Percentiles rank a stretch among this genome's conserved stretches.
These are phyloP conservation scores for Hawksworthiomyces lignivorus DNA, from an alignment of 2,329 filamentous ascomycete genomes.

Conservation along the genomic window DNA sequence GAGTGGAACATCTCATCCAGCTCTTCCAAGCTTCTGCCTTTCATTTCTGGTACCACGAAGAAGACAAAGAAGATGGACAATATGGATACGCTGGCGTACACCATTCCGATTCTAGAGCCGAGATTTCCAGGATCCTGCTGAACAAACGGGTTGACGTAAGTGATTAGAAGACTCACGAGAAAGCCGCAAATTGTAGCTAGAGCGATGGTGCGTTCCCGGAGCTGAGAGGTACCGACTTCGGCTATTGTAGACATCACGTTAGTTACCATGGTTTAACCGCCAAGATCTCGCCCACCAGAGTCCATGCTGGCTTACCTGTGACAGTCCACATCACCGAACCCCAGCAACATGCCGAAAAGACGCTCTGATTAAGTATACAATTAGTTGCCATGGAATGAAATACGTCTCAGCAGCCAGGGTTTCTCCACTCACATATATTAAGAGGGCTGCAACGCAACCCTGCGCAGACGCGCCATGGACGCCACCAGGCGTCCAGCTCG, in stretches of 20 bases:
- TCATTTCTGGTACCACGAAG: too few species aligned
- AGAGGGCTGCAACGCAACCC: not conserved
- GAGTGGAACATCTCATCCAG: too few species aligned
- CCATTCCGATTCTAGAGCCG: too few species aligned
- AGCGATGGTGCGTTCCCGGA: slow-evolving; percentile 12
- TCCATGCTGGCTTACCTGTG: slow-evolving; percentile 3
- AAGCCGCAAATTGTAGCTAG: slow-evolving; percentile 11
- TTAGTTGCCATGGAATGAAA: not conserved
- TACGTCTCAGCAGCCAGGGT: too few species aligned
- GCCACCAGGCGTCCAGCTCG: slow-evolving; percentile 1
- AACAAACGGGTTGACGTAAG: slow-evolving; percentile 15
- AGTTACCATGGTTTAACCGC: not conserved
- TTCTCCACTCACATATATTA: not conserved
- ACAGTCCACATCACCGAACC: slow-evolving; percentile 9
- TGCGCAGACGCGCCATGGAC: not conserved
- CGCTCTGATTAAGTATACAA: not conserved
- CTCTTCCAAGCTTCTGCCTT: too few species aligned
- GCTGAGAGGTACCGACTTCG: slow-evolving; percentile 12
- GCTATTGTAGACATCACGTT: not conserved
- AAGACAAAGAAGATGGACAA: too few species aligned
- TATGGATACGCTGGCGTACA: too few species aligned
- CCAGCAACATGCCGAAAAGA: slow-evolving; percentile 5
- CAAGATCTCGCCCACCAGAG: too few species aligned
- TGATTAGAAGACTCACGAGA: slow-evolving; percentile 9
- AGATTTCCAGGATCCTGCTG: slow-evolving; percentile 7